Base-by-base conservation (phyloP, 331 rosid species). In the Rhamnella rubrinervis region DNA sequence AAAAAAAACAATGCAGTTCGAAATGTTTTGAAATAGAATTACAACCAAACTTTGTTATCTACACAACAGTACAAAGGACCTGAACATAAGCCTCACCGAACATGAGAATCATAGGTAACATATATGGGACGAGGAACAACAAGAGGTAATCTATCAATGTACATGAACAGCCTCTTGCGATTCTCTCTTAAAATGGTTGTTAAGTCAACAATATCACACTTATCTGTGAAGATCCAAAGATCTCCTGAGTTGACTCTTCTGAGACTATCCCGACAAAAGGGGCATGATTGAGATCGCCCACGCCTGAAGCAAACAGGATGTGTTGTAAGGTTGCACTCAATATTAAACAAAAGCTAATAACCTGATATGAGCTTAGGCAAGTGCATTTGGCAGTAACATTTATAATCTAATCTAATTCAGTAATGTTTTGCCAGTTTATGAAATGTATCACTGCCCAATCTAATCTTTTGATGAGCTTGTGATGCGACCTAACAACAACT, bases 211-310 rank as follows among this genome's bases (percentile, higher is more conserved):
- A 73, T 56, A 26, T 93, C 98, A 59, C 74, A 71, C 70, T 44
- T 85, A 59, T 93, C 97, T 46, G 85, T 80, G 79, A 78, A 90
- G 67, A 90, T 82, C 98, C 98, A 93, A 58, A 90, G 98, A 80
- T 93, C 98, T 8, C 84, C 84, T 0, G 95, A 86, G 77, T 85
- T 58, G 5, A 88, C 85, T 77, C 98, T 87, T 76, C 82, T 68
- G 37, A 93, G 88, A 79, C 92, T 84, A 72, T 85, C 96, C 56
- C 98, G 84, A 78, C 98, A 93, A 71, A 93, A 93, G 71, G 98
- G 98, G 72, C 98, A 93, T 18, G 97, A 90, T 56, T 80, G 84
- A 60, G 97, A 93, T 65, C 98, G 82, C 23, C 60, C 65, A 51
- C 68, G 85, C 98, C 98, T 93, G 84, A 59, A 74, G 59, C 25